These are phyloP conservation scores for Saccharomycopsis oosterbeekiorum DNA, from an alignment of 805 yeast genomes.

Conservation along the genomic window DNA sequence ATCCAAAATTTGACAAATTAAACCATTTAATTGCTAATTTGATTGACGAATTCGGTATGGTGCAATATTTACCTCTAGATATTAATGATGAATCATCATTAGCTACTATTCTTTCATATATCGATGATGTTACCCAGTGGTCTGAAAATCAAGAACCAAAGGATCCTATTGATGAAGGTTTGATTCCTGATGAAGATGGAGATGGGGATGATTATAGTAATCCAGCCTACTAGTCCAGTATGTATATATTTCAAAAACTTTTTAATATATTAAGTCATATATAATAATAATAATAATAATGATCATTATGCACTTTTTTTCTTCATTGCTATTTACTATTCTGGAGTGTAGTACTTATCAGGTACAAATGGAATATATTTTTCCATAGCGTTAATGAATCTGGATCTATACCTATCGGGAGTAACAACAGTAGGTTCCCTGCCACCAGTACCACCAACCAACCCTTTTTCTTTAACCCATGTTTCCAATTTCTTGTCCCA, in stretches of 20 bases:
- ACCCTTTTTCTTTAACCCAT: constrained; percentile 94
- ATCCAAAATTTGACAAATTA: constrained; percentile 56
- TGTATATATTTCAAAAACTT: neutral
- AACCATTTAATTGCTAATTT: constrained; percentile 78
- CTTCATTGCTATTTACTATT: neutral
- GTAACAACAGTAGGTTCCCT: constrained; percentile 96
- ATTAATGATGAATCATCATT: constrained; percentile 68
- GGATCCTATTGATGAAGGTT: constrained; percentile 72
- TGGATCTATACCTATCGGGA: constrained; percentile 86
- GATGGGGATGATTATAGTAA: constrained; percentile 4
- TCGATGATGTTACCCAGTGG: constrained; percentile 98
- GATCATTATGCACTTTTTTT: neutral
- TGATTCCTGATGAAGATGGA: constrained; percentile 22
- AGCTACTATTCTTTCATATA: constrained; percentile 74
- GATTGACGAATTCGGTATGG: constrained; percentile 98
- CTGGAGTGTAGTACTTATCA: constrained; percentile 9
- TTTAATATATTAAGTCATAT: neutral
- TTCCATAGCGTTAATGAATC: constrained; percentile 98
- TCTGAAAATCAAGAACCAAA: constrained; percentile 93
- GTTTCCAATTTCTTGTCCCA: constrained; percentile 98
- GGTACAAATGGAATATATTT: constrained; percentile 92
- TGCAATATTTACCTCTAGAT: constrained; percentile 86
- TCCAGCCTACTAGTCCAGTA: neutral
- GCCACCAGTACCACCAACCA: constrained; percentile 69
- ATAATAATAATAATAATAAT: neutral